Conservation (phyloP, 129 eudicot species). For the Cynara cardunculus region DNA sequence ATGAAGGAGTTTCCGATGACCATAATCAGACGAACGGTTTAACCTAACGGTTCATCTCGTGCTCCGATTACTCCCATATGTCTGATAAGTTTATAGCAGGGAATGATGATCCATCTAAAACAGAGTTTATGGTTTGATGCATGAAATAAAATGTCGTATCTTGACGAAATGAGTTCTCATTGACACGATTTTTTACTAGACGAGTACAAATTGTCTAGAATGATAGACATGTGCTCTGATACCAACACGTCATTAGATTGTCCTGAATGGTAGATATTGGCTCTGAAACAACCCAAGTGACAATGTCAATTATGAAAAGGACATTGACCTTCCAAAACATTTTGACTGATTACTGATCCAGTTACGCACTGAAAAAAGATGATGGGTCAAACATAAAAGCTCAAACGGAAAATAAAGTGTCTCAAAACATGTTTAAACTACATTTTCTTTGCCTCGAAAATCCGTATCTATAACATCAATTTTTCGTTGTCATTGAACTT, state of each 20-base stretch:
- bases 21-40: not conserved
- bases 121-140: not conserved
- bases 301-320: too few relatives aligned
- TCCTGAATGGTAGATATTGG: too few relatives aligned
- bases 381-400: too few relatives aligned
- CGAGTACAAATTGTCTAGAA: not conserved
- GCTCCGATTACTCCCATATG: not conserved
- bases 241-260: too few relatives aligned
- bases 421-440: too few relatives aligned
- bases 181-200: too few relatives aligned
- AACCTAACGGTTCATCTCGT: not conserved
- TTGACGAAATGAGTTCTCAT: not conserved
- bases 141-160: not conserved
- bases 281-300: too few relatives aligned
- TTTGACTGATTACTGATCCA: too few relatives aligned
- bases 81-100: constrained; percentile 5
- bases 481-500: not conserved
- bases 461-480: not conserved
- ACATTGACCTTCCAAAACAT: too few relatives aligned
- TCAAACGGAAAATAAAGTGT: too few relatives aligned
- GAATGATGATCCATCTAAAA: not conserved
- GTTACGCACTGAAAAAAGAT: too few relatives aligned
- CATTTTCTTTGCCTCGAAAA: not conserved
- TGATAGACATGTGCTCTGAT: not conserved
- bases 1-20: constrained; percentile 12